Percentiles rank a stretch among this genome's conserved stretches.
Evolutionary conservation across 768 basidiomycete species (phyloP).

Genomic region (Macrolepiota fuliginosa): DNA sequence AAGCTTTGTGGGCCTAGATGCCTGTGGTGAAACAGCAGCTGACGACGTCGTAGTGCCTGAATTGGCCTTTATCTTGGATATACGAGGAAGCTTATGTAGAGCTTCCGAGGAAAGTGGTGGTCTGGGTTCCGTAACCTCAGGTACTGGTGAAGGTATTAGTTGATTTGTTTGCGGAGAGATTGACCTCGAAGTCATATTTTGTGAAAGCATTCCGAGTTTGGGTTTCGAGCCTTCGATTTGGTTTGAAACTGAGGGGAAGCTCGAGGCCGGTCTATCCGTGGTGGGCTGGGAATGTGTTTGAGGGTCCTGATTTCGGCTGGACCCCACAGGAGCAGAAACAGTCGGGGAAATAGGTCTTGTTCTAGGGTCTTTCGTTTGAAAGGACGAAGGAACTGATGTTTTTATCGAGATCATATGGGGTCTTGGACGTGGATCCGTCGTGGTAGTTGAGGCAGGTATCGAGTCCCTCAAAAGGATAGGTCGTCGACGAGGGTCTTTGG

Average conservation of each 20-base stretch:
- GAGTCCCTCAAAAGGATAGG: background rate
- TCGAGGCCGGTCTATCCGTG: background rate
- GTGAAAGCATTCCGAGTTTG: background rate
- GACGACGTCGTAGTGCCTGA: background rate
- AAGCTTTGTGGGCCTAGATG: background rate
- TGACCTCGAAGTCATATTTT: background rate
- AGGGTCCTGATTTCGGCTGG: background rate
- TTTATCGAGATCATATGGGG: background rate
- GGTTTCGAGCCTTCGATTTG: background rate
- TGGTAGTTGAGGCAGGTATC: background rate
- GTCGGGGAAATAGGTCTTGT: background rate
- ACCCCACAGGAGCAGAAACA: background rate
- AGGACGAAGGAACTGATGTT: background rate
- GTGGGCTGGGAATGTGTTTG: background rate
- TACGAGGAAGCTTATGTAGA: background rate
- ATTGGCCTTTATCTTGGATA: background rate
- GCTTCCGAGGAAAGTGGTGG: background rate
- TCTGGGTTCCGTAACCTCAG: background rate
- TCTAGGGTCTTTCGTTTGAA: background rate
- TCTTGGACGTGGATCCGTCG: background rate
- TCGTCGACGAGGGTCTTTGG: background rate
- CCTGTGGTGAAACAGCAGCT: background rate
- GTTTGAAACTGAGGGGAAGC: background rate
- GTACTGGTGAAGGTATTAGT: background rate
- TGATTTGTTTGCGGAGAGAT: background rate